A percentile compares a stretch with the other conserved stretches of the same genome.
Conservation (phyloP, 1,139 yeast species). For the Hanseniaspora sp. region DNA sequence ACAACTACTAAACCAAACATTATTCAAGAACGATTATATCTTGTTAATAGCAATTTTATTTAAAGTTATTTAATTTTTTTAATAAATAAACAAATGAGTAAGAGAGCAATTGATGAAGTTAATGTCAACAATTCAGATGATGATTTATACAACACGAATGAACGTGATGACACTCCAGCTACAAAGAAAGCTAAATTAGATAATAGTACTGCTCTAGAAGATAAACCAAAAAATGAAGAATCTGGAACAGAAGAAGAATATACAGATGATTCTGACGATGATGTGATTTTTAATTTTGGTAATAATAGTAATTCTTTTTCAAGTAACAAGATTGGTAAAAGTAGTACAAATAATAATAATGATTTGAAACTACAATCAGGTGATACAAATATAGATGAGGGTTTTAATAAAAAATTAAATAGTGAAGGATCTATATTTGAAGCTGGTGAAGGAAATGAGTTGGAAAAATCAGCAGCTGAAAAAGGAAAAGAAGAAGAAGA, state of each 20-base stretch:
- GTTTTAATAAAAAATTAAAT: too few relatives aligned
- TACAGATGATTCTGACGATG: conserved; percentile 32
- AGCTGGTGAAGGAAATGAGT: conserved; percentile 18
- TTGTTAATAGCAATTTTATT: conserved; percentile 34
- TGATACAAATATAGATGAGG: conserved; percentile 30
- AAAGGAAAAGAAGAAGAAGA: conserved; percentile 26
- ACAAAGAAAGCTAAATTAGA: neutral
- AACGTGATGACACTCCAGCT: neutral
- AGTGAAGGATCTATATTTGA: too few relatives aligned
- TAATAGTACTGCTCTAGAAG: neutral
- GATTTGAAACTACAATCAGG: conserved; percentile 27
- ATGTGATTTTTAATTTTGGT: conserved; percentile 33
- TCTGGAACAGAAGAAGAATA: conserved; percentile 24
- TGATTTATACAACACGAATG: conserved; percentile 7
- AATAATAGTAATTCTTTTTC: conserved; percentile 50
- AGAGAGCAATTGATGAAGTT: conserved; percentile 40
- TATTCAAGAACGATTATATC: neutral
- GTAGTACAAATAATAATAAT: conserved; percentile 25
- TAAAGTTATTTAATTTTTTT: too few relatives aligned
- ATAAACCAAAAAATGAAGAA: neutral
- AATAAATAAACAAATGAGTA: too few relatives aligned
- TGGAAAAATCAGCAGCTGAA: conserved; percentile 31
- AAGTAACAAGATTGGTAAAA: conserved; percentile 41
- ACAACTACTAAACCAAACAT: too few relatives aligned
- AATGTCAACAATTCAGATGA: conserved; percentile 25